Evolutionary conservation across 495 filamentous ascomycete species (phyloP), one percentile per base, ranked within the genome.

Genomic region (Annulohypoxylon moriforme): DNA sequence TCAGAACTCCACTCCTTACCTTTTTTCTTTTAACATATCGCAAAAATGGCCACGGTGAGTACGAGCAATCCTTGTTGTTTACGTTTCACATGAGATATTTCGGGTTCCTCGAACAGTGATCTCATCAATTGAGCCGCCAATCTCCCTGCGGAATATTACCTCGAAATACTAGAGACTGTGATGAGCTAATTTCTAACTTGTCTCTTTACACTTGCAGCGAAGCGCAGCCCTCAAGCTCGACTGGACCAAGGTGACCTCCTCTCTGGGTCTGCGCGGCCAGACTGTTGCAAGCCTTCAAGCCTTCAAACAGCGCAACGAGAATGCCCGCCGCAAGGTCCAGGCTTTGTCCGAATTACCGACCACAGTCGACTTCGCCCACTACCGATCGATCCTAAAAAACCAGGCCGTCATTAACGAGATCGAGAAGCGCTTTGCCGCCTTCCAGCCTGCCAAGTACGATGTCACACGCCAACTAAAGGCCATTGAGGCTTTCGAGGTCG

Each of bases 261-360:
- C 93, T 76, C 94, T 99, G 77, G 95, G 96, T 77, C 93, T 99
- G 81, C 93, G 92, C 84, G 96, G 96, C 78, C 92, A 92, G 83
- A 99, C 96, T 72, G 93, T 91, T 65, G 82, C 91, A 71, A 91
- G 94, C 60, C 93, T 99, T 57, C 90, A 93, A 79, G 85, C 93
- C 73, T 99, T 99, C 91, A 99, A 99, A 87, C 95, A 97, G 90
- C 96, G 96, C 84, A 98, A 98, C 87, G 96, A 99, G 74, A 94
- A 98, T 78, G 94, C 93, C 79, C 95, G 96, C 84, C 94, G 96
- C 84, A 94, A 94, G 84, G 86, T 98, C 34, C 86, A 88, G 79
- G 60, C 88, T 46, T 92, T 98, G 44, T 88, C 87, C 52, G 91
- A 96, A 77, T 89, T 90, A 75, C 86, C 94, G 56, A 91, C 92